A percentile compares a stretch with the other conserved stretches of the same genome.
phyloP scores from a whole-genome alignment of 192 early-diverging fungal species.

The Neocallimastix lanati region DNA sequence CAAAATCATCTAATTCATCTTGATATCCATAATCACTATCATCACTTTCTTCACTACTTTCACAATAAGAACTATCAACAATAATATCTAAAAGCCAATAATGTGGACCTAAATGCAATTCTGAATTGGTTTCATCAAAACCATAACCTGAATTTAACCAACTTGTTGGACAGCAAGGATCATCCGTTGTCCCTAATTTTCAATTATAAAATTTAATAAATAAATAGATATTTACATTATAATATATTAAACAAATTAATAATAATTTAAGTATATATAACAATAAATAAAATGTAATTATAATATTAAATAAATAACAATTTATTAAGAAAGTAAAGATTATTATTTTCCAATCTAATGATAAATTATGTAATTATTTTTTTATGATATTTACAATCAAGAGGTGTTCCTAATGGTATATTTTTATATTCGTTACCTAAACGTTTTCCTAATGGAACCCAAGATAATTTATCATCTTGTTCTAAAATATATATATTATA shows the following conservation, averaged over 20 bases:
- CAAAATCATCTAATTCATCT: neutral
- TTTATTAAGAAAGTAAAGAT: too few species aligned
- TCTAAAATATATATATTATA: neutral
- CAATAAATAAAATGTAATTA: too few species aligned
- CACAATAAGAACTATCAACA: neutral
- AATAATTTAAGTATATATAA: too few species aligned
- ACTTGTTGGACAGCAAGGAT: neutral
- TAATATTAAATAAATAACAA: too few species aligned
- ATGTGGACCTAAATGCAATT: neutral
- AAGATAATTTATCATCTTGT: neutral
- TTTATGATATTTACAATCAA: neutral
- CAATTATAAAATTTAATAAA: neutral
- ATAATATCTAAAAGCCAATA: neutral
- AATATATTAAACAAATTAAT: too few species aligned
- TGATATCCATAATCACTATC: neutral
- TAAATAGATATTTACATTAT: neutral
- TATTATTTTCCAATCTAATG: too few species aligned
- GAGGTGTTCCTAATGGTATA: neutral
- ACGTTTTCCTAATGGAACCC: neutral
- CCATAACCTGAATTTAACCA: neutral
- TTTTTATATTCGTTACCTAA: neutral
- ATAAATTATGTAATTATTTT: too few species aligned
- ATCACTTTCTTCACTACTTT: neutral
- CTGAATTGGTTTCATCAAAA: neutral
- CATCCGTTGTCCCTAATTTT: neutral